phyloP scores from a whole-genome alignment of 1,139 yeast species.

The Magnusiomyces fungicola region DNA sequence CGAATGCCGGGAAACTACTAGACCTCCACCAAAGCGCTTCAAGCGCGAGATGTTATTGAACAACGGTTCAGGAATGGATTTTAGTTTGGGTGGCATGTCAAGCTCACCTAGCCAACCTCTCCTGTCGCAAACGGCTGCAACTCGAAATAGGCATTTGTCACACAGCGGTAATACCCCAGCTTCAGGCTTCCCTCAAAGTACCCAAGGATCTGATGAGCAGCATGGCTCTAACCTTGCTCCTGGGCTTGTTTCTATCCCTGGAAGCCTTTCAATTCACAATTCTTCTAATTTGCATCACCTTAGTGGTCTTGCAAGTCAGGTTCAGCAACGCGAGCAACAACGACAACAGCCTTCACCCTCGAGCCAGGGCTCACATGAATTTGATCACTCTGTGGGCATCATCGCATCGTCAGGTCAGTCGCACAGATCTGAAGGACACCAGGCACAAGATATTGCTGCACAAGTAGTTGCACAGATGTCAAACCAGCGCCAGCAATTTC shows the following conservation, averaged over 20 bases:
- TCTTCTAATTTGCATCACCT: neutral
- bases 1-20: constrained; percentile 51
- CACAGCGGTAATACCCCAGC: constrained; percentile 9
- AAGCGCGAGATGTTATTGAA: neutral
- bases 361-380: neutral
- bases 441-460: neutral
- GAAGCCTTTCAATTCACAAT: neutral
- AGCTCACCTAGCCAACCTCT: neutral
- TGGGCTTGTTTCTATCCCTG: neutral
- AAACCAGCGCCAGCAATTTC: neutral
- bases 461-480: neutral
- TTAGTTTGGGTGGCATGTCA: neutral
- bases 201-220: constrained; percentile 6
- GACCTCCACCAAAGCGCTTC: constrained; percentile 22
- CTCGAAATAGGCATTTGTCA: constrained; percentile 15
- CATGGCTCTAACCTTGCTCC: neutral
- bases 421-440: neutral
- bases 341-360: constrained; percentile 7
- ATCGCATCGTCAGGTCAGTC: neutral
- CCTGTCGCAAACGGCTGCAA: neutral
- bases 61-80: neutral
- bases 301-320: constrained; percentile 1
- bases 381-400: neutral
- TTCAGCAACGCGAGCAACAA: neutral
- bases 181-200: neutral